Conservation (phyloP, 2,329 filamentous ascomycete species). For the Aspergillus amoenus region DNA sequence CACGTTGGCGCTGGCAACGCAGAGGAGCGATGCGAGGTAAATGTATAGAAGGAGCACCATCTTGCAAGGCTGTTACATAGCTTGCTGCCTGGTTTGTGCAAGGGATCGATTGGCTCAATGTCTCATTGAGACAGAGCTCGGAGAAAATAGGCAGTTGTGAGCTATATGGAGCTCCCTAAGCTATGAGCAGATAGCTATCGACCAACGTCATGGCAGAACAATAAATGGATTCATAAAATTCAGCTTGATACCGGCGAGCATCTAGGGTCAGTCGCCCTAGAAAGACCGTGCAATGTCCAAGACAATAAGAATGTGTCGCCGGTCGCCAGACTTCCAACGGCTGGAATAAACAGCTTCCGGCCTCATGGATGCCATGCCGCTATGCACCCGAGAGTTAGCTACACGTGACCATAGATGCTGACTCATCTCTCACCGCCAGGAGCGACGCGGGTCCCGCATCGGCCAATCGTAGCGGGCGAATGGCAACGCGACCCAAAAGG, state of each 20-base stretch:
- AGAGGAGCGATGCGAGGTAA: constrained; percentile 20
- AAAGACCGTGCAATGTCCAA: background rate
- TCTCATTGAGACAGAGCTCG: background rate
- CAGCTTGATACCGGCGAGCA: background rate
- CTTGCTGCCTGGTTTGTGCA: background rate
- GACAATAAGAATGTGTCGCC: background rate
- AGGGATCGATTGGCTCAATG: background rate
- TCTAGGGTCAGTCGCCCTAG: background rate
- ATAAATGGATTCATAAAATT: background rate
- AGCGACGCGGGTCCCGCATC: constrained; percentile 7
- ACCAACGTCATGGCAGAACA: background rate
- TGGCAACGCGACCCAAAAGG: constrained; percentile 37
- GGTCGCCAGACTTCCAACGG: background rate
- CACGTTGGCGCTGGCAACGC: constrained; percentile 63
- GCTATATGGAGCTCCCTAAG: background rate
- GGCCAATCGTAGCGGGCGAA: constrained; percentile 28
- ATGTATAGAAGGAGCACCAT: constrained; percentile 20
- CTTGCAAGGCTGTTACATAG: constrained; percentile 7
- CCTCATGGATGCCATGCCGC: constrained; percentile 11
- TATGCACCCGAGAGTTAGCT: constrained; percentile 9
- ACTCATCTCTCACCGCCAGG: constrained; percentile 25
- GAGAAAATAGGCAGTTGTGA: background rate
- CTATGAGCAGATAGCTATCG: background rate
- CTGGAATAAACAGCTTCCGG: background rate
- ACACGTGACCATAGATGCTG: constrained; percentile 18